phyloP scores from a whole-genome alignment of 1,284 basidiomycete species.

The Melanopsichium pennsylvanicum region DNA sequence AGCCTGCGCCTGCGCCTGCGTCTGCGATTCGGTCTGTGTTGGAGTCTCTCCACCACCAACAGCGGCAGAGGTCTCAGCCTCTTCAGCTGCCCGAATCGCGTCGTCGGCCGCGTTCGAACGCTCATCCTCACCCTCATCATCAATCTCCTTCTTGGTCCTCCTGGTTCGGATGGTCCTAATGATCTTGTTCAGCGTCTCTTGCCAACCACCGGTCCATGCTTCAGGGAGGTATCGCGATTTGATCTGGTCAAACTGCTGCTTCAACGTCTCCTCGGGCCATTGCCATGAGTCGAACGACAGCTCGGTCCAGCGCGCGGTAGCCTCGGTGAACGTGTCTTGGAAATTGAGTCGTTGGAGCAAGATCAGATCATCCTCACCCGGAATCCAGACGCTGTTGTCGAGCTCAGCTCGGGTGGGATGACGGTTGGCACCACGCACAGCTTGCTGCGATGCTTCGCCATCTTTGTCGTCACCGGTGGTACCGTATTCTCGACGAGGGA shows the following conservation, averaged over 20 bases:
- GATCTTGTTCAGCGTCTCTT: conserved; percentile 41
- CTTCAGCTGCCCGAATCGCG: background rate
- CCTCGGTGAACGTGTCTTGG: conserved; percentile 22
- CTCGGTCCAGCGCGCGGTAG: conserved; percentile 23
- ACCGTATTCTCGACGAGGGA: conserved; percentile 25
- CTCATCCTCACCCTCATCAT: conserved; percentile 37
- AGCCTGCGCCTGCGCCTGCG: background rate
- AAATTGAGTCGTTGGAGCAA: conserved; percentile 46
- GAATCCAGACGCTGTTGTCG: conserved; percentile 43
- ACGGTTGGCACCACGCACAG: conserved; percentile 24
- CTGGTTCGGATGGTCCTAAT: conserved; percentile 30
- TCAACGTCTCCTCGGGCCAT: conserved; percentile 36
- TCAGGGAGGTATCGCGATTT: conserved; percentile 42
- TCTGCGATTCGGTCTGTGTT: background rate
- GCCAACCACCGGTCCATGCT: conserved; percentile 30
- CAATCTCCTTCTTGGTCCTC: conserved; percentile 36
- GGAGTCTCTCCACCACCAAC: background rate
- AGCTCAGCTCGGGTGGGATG: conserved; percentile 36
- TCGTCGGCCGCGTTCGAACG: background rate
- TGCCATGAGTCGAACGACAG: conserved; percentile 37
- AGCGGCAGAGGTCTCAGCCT: background rate
- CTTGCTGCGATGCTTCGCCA: conserved; percentile 21
- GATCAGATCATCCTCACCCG: conserved; percentile 40
- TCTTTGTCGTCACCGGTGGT: conserved; percentile 12
- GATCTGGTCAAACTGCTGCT: conserved; percentile 42